A percentile compares a stretch with the other conserved stretches of the same genome.
These are phyloP conservation scores for Phlyctochytrium bullatum DNA, from an alignment of 192 early-diverging fungal genomes.

Conservation along the genomic window DNA sequence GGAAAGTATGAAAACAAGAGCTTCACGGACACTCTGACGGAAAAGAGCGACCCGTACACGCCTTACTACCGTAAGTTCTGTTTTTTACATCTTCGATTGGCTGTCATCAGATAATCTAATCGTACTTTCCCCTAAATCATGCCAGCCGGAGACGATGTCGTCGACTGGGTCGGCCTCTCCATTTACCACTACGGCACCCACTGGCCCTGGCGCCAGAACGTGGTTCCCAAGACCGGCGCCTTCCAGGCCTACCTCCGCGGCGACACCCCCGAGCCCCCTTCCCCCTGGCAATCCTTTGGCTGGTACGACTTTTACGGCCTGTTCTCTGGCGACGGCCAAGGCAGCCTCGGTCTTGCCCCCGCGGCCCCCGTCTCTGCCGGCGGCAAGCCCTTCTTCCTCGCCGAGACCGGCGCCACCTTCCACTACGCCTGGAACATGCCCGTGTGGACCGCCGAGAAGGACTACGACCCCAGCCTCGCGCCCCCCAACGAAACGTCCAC, in stretches of 20 bases:
- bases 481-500: background rate
- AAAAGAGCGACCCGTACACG: slow-evolving; percentile 14
- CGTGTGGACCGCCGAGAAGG: background rate
- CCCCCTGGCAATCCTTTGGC: slow-evolving; percentile 18
- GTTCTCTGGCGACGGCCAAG: slow-evolving; percentile 10
- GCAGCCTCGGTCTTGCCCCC: slow-evolving; percentile 12
- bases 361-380: slow-evolving; percentile 18
- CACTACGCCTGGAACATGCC: slow-evolving; percentile 1
- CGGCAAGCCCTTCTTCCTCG: background rate
- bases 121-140: background rate
- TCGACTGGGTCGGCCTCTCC: slow-evolving; percentile 10
- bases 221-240: slow-evolving; percentile 14
- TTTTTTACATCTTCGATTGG: background rate
- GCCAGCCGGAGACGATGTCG: slow-evolving; percentile 26
- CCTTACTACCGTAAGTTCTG: slow-evolving; percentile 4
- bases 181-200: slow-evolving; percentile 20
- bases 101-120: background rate
- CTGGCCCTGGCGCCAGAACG: slow-evolving; percentile 31
- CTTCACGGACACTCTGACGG: background rate
- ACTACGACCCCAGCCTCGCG: background rate
- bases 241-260: slow-evolving; percentile 31
- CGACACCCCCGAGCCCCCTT: slow-evolving; percentile 19
- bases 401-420: background rate
- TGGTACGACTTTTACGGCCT: slow-evolving; percentile 26
- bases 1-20: slow-evolving; percentile 9